These are phyloP conservation scores for Xerocomus brunneocitrinus DNA, from an alignment of 768 basidiomycete species.

Conservation along the genomic window DNA sequence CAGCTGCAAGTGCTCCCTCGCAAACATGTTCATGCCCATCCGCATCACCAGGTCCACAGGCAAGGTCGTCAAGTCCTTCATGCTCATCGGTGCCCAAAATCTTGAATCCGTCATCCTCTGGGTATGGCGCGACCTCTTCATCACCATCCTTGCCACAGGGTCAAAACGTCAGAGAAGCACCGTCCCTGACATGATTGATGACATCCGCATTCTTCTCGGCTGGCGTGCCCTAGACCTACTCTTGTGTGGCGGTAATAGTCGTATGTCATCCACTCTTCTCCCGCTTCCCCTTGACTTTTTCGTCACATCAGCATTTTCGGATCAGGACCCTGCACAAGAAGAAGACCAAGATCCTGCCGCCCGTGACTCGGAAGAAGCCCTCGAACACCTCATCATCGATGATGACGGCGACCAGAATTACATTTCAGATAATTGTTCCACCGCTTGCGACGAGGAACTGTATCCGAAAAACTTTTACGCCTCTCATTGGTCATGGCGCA, in stretches of 20 bases:
- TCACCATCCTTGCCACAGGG: constrained; percentile 47
- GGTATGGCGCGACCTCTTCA: constrained; percentile 68
- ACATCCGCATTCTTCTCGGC: constrained; percentile 49
- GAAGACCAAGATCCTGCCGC: constrained; percentile 15
- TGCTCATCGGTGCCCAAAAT: constrained; percentile 43
- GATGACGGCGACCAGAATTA: constrained; percentile 31
- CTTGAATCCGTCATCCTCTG: constrained; percentile 48
- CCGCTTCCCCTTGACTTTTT: constrained; percentile 2
- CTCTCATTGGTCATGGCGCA: constrained; percentile 46
- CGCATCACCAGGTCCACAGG: constrained; percentile 41
- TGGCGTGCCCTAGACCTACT: constrained; percentile 50
- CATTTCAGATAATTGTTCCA: constrained; percentile 16
- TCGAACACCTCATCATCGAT: constrained; percentile 15
- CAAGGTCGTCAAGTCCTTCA: constrained; percentile 45
- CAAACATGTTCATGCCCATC: constrained; percentile 44
- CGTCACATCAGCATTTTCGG: neutral
- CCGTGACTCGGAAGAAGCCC: neutral
- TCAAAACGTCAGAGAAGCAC: constrained; percentile 23
- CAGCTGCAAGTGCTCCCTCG: constrained; percentile 55
- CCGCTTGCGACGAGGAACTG: constrained; percentile 19
- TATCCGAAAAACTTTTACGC: constrained; percentile 38
- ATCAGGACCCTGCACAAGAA: constrained; percentile 21
- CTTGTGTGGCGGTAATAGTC: constrained; percentile 47
- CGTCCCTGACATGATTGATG: constrained; percentile 54
- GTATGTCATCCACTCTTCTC: constrained; percentile 26